Evolutionary conservation across 2,329 filamentous ascomycete genomes (phyloP), one percentile per base, ranked within the genome.

Genomic region (Zymoseptoria passerinii): DNA sequence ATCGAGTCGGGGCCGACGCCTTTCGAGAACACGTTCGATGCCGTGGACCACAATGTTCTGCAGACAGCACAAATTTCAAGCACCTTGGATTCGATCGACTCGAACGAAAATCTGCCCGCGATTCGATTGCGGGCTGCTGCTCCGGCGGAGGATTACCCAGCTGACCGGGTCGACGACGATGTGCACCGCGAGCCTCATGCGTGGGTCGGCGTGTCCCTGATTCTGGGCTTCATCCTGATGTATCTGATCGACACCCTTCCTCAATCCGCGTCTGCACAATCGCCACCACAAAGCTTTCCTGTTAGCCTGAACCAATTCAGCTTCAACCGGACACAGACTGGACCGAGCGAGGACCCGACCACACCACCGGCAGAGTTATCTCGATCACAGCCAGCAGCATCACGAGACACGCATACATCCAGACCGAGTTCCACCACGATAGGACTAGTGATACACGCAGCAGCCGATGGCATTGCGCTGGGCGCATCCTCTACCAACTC

Each of bases 391-490:
- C 2, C 9, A 40, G 10, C 40, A 44, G 35, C 35, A 44, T 44
- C 35, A 44, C 35, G 35, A 44, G 13, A 40, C 18, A 28, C 40
- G 8, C 51, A 58, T 7, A 28, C 68, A 69, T 52, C 55, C 16
- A 58, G 67, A 52, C 73, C 70, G n/a, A 73, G 65, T 49, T 76
- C 8, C 57, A 78, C 92, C 1, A 99, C 94, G 0, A 88, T 89
- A 0, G 94, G 94, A 0, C 79, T 99, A n/a, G 89, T 97, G 4
- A 97, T 99, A 58, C 94, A 99, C 72, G 90, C 94, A 0, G 89
- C 89, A 1, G 92, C 94, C 1, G 94, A 99, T 69, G 94, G 94
- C 16, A 96, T 99, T 61, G 94, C 94, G 2, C 86, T 99, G 75
- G 94, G 94, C 20, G 94, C 94, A 23, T 96, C 92, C 0, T 89